Percentiles rank a stretch among this genome's conserved stretches.
Evolutionary conservation across 805 yeast genomes (phyloP).

Genomic region (Teunomyces lycoperdinae): DNA sequence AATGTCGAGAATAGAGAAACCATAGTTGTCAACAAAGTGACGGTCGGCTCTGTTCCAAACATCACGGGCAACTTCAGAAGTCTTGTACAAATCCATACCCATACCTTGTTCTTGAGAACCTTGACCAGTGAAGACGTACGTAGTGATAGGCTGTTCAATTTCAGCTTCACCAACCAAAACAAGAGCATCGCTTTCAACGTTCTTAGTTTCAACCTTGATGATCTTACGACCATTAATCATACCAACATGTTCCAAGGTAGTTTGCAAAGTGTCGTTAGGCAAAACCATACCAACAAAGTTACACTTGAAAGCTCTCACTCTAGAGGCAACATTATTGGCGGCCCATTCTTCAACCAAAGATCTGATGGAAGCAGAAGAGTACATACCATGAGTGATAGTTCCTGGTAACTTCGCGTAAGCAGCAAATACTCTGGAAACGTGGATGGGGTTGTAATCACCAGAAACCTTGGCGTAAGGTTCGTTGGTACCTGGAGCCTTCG

Average conservation of each 20-base stretch:
- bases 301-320: conserved; percentile 93
- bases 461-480: conserved; percentile 96
- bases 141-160: conserved; percentile 95
- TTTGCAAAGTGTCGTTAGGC: conserved; percentile 87
- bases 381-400: conserved; percentile 99
- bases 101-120: conserved; percentile 99
- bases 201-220: conserved; percentile 84
- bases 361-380: conserved; percentile 92
- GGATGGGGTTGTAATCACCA: conserved; percentile 98
- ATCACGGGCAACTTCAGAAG: conserved; percentile 85
- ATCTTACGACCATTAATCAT: conserved; percentile 99
- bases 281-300: conserved; percentile 94
- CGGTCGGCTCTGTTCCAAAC: conserved; percentile 98
- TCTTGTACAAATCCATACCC: conserved; percentile 98
- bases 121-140: conserved; percentile 98
- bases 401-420: conserved; percentile 92
- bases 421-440: conserved; percentile 93
- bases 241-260: conserved; percentile 91
- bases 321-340: conserved; percentile 91
- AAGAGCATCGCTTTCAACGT: conserved; percentile 69
- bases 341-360: conserved; percentile 97
- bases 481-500: conserved; percentile 91
- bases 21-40: conserved; percentile 91
- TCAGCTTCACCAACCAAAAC: conserved; percentile 96
- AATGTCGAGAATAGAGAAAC: conserved; percentile 94